A percentile compares a stretch with the other conserved stretches of the same genome.
phyloP scores from a whole-genome alignment of 176 grass and related monocot genomes.

The Canna indica region DNA sequence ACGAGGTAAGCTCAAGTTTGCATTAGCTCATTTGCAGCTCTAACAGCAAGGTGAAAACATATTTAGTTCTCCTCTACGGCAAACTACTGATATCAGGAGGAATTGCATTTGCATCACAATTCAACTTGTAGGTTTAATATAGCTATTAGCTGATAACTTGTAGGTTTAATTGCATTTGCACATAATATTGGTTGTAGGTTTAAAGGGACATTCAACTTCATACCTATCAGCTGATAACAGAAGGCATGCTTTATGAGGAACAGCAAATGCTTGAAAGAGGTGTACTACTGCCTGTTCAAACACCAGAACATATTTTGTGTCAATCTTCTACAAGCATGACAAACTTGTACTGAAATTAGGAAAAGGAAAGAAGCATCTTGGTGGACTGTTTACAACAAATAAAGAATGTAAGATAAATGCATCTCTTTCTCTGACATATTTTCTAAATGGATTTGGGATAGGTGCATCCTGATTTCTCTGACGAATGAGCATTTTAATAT shows the following conservation, averaged over 20 bases:
- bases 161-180: no score
- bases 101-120: no score
- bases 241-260: neutral
- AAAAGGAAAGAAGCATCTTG: conserved; percentile 4
- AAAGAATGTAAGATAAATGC: neutral
- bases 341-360: neutral
- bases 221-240: neutral
- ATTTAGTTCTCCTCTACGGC: no score
- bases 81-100: no score
- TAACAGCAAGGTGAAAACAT: no score
- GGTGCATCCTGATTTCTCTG: neutral
- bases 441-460: neutral
- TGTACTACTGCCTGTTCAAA: neutral
- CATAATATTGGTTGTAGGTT: no score
- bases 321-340: neutral
- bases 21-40: no score
- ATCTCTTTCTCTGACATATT: neutral
- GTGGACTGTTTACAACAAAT: neutral
- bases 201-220: neutral
- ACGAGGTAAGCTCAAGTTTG: no score
- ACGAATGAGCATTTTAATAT: neutral
- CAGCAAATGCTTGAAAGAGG: conserved; percentile 1
- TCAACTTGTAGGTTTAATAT: no score
- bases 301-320: neutral
- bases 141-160: no score